Percentiles rank a stretch among this genome's conserved stretches.
Evolutionary conservation across 2,329 filamentous ascomycete genomes (phyloP).

Genomic region (Chaetomium strumarium): DNA sequence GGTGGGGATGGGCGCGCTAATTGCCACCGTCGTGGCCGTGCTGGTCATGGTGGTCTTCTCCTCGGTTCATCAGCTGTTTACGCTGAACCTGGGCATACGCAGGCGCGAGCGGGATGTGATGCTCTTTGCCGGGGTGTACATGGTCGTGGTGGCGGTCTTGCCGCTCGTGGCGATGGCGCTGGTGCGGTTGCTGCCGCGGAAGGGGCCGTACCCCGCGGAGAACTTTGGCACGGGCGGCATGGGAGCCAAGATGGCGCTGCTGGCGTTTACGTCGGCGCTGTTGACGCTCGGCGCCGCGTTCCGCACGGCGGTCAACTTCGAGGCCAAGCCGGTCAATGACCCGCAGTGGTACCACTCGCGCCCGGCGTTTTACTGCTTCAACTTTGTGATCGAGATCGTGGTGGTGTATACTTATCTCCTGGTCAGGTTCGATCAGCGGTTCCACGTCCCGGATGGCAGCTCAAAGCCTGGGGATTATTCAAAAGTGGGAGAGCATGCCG

Average conservation of each 20-base stretch:
- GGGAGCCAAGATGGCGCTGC: constrained; percentile 56
- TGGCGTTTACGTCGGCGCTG: constrained; percentile 52
- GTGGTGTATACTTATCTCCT: constrained; percentile 63
- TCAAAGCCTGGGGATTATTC: constrained; percentile 48
- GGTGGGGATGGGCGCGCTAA: constrained; percentile 43
- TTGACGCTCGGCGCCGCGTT: constrained; percentile 66
- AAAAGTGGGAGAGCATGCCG: background rate
- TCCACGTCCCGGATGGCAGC: constrained; percentile 67
- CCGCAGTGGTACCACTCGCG: constrained; percentile 67
- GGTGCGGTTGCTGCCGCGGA: constrained; percentile 23
- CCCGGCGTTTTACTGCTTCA: constrained; percentile 72
- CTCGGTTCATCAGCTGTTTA: constrained; percentile 62
- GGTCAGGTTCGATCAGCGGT: constrained; percentile 66
- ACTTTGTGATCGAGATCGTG: constrained; percentile 69
- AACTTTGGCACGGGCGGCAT: constrained; percentile 63
- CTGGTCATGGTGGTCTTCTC: constrained; percentile 35
- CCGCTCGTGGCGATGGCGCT: constrained; percentile 50
- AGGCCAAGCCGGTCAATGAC: constrained; percentile 40
- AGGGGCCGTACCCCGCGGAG: constrained; percentile 34
- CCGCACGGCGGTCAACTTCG: constrained; percentile 55
- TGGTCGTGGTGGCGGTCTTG: constrained; percentile 62
- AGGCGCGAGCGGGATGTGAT: constrained; percentile 56
- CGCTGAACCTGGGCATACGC: constrained; percentile 46
- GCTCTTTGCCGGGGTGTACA: constrained; percentile 55
- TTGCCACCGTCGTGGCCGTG: constrained; percentile 42